Percentiles rank a stretch among this genome's conserved stretches.
Evolutionary conservation across 169 alveolate genomes (phyloP).

Genomic region (Cryptosporidium muris): DNA sequence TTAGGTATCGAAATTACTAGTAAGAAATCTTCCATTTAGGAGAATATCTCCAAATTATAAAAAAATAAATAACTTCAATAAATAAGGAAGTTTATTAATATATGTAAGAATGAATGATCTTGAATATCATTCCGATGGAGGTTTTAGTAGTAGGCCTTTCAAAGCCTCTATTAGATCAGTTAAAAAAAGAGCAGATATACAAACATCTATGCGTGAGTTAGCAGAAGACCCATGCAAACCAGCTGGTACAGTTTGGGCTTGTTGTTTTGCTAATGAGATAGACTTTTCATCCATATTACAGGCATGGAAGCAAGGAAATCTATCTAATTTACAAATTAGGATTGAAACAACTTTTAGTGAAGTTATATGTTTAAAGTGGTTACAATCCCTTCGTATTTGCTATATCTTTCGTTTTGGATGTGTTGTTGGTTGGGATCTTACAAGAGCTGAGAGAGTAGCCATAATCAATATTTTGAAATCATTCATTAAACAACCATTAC

Average conservation of each 20-base stretch:
- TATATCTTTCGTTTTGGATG: constrained; percentile 57
- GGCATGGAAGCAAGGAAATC: constrained; percentile 66
- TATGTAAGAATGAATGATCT: constrained; percentile 25
- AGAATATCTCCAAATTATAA: too few species aligned
- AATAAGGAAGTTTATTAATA: too few species aligned
- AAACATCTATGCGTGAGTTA: constrained; percentile 37
- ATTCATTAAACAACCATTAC: constrained; percentile 60
- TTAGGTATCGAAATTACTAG: too few species aligned
- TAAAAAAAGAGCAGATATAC: constrained; percentile 58
- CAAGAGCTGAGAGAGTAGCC: constrained; percentile 67
- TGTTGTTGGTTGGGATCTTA: constrained; percentile 69
- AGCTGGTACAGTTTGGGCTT: constrained; percentile 68
- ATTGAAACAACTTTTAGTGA: constrained; percentile 64
- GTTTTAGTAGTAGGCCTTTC: constrained; percentile 29
- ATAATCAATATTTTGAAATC: constrained; percentile 46
- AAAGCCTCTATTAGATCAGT: constrained; percentile 32
- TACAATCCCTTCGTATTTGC: constrained; percentile 21
- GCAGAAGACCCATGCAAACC: constrained; percentile 55
- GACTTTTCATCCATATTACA: constrained; percentile 41
- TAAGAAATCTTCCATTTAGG: too few species aligned
- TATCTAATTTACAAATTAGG: constrained; percentile 35
- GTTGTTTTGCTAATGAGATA: constrained; percentile 67
- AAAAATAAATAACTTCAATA: too few species aligned
- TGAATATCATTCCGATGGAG: constrained; percentile 61
- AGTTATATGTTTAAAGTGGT: constrained; percentile 58